Evolutionary conservation across 1,139 yeast genomes (phyloP).

Genomic region (Magnusiomyces ingens): DNA sequence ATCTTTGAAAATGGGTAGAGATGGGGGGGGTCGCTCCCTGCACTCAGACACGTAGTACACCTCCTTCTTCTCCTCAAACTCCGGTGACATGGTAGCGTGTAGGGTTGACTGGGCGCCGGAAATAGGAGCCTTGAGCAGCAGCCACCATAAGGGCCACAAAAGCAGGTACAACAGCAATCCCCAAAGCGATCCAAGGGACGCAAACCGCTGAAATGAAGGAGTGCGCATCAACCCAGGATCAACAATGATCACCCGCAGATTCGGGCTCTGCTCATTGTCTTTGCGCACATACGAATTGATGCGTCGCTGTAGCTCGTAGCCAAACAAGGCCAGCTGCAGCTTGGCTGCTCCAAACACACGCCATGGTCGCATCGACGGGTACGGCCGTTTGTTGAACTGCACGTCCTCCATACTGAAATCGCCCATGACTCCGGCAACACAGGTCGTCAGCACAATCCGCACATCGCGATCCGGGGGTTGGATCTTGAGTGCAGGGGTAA

Average conservation of each 20-base stretch:
- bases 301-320: constrained; percentile 65
- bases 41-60: constrained; percentile 74
- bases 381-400: constrained; percentile 54
- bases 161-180: constrained; percentile 64
- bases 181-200: constrained; percentile 68
- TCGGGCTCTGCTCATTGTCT: constrained; percentile 53
- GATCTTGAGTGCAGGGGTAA: constrained; percentile 72
- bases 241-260: constrained; percentile 65
- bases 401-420: constrained; percentile 60
- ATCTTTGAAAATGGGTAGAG: constrained; percentile 59
- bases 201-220: constrained; percentile 70
- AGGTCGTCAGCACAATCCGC: constrained; percentile 64
- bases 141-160: constrained; percentile 75
- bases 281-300: constrained; percentile 51
- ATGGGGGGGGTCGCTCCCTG: constrained; percentile 44
- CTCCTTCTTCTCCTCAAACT: constrained; percentile 51
- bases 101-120: constrained; percentile 78
- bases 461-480: constrained; percentile 97
- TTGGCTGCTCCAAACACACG: constrained; percentile 77
- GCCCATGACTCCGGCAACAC: constrained; percentile 72
- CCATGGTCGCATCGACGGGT: constrained; percentile 62
- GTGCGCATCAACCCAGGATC: constrained; percentile 93
- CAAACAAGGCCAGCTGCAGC: constrained; percentile 64
- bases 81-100: constrained; percentile 67
- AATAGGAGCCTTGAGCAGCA: constrained; percentile 63